A percentile compares a stretch with the other conserved stretches of the same genome.
These are phyloP conservation scores for Cladosporium sp. DNA, from an alignment of 2,329 filamentous ascomycete genomes.

Conservation along the genomic window DNA sequence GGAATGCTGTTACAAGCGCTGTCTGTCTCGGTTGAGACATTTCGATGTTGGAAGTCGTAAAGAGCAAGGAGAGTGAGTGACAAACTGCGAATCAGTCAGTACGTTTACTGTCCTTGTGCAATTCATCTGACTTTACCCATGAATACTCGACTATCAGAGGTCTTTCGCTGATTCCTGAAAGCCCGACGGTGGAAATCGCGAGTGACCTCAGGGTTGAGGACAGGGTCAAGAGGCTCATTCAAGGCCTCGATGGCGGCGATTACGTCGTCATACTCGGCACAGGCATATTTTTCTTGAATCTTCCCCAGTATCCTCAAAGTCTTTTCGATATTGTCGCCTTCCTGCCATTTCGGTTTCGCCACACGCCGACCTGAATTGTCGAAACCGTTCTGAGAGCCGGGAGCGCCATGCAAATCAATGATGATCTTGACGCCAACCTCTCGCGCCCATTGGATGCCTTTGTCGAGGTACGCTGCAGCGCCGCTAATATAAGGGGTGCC, in stretches of 20 bases:
- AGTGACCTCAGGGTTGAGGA: conserved; percentile 42
- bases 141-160: conserved; percentile 38
- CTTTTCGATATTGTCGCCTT: conserved; percentile 45
- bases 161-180: conserved; percentile 39
- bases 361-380: conserved; percentile 57
- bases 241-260: conserved; percentile 45
- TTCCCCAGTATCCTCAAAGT: conserved; percentile 54
- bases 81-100: no score
- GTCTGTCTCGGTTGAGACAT: no score
- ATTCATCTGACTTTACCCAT: conserved; percentile 27
- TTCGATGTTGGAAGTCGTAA: no score
- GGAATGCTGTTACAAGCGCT: no score
- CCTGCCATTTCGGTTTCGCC: conserved; percentile 40
- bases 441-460: conserved; percentile 55
- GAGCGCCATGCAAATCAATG: conserved; percentile 64
- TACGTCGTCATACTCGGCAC: conserved; percentile 43
- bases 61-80: no score
- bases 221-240: conserved; percentile 46
- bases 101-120: no score
- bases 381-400: conserved; percentile 63
- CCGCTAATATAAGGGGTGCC: conserved; percentile 47
- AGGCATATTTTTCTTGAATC: conserved; percentile 42
- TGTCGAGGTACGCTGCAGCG: conserved; percentile 51
- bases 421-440: conserved; percentile 53
- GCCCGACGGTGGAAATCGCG: conserved; percentile 55